Evolutionary conservation across 495 filamentous ascomycete species (phyloP).

Genomic region (Xylaria sp.): DNA sequence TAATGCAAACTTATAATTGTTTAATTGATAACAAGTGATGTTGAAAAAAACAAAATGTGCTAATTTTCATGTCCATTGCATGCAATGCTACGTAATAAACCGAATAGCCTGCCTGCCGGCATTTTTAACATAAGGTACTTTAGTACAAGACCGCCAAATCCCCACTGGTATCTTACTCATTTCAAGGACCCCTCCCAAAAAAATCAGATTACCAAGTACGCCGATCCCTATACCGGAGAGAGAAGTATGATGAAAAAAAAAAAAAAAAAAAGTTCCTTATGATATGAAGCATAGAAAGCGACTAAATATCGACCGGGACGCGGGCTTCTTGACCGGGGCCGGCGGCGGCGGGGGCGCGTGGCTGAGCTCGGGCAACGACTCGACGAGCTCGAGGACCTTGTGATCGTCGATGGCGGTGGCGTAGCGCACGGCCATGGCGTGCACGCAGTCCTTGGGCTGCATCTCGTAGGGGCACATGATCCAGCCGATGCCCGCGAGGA

Average conservation of each 20-base stretch:
- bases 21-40: not conserved
- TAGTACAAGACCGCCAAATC: constrained; percentile 13
- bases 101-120: constrained; percentile 1
- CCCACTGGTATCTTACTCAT: constrained; percentile 20
- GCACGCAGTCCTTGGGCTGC: constrained; percentile 41
- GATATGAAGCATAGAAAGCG: not conserved
- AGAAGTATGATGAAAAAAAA: not conserved
- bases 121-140: too few species aligned
- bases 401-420: constrained; percentile 45
- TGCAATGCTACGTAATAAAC: not conserved
- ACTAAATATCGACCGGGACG: not conserved
- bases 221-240: not conserved
- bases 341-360: not conserved
- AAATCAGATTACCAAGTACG: not conserved
- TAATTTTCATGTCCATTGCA: not conserved
- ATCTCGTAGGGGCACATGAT: constrained; percentile 41
- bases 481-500: constrained; percentile 44
- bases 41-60: not conserved
- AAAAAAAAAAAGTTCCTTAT: not conserved
- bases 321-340: not conserved
- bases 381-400: constrained; percentile 42
- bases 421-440: constrained; percentile 42
- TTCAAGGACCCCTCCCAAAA: not conserved
- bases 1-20: not conserved
- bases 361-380: constrained; percentile 30